These are phyloP conservation scores for Gnomoniopsis sp. DNA, from an alignment of 2,329 filamentous ascomycete species.

Conservation along the genomic window DNA sequence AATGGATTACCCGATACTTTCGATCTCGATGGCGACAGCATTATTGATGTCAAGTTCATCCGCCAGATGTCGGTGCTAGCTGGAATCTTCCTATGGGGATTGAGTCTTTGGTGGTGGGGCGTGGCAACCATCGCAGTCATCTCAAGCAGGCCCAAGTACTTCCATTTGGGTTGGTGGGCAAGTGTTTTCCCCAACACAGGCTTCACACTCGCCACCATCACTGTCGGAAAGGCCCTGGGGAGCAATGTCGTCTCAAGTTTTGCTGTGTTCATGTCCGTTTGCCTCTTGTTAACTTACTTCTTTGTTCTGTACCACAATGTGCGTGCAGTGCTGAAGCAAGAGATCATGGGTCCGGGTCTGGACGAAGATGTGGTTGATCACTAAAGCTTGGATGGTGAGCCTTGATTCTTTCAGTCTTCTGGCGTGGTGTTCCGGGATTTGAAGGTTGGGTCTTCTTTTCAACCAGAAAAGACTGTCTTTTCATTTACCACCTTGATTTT, in stretches of 20 bases:
- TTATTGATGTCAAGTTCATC: conserved; percentile 42
- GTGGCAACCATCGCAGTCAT: conserved; percentile 45
- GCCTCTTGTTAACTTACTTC: conserved; percentile 37
- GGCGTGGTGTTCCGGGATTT: not conserved
- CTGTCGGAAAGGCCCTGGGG: conserved; percentile 46
- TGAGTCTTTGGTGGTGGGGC: conserved; percentile 45
- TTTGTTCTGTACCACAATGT: conserved; percentile 44
- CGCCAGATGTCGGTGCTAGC: conserved; percentile 43
- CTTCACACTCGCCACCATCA: conserved; percentile 54
- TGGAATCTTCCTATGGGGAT: conserved; percentile 34
- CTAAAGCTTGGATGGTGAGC: conserved; percentile 19
- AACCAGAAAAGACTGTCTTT: not conserved
- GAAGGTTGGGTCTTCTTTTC: not conserved
- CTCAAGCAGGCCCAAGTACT: conserved; percentile 43
- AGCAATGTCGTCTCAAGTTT: conserved; percentile 45
- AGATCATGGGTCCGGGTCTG: conserved; percentile 53
- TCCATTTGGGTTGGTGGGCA: conserved; percentile 63
- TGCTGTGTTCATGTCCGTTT: conserved; percentile 46
- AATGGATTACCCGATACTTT: conserved; percentile 47
- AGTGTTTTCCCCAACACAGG: conserved; percentile 61
- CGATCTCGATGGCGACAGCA: conserved; percentile 38
- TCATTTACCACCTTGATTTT: not conserved
- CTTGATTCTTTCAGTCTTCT: not conserved
- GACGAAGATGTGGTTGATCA: conserved; percentile 53
- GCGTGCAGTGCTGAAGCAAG: conserved; percentile 45